Evolutionary conservation across 805 yeast species (phyloP), one percentile per base, ranked within the genome.

Genomic region (Ogataea paraovalis): DNA sequence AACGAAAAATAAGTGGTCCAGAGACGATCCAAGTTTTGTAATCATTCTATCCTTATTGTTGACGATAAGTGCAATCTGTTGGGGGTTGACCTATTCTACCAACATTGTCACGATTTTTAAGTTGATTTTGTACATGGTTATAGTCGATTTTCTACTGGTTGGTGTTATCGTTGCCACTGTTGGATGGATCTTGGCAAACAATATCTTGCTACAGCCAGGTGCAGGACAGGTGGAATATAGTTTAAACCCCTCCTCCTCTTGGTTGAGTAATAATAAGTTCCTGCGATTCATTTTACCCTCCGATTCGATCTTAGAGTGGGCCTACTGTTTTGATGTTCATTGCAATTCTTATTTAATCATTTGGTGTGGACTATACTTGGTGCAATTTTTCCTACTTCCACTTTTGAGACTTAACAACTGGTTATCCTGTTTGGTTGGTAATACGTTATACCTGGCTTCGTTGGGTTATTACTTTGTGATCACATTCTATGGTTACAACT

Each of bases 21-120:
- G 97, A 53, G 97, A 91, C 65, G 97, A 90, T 65, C 97, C 97
- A 0, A 83, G 94, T 23, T 90, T 91, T 60, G 80, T 87, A 51
- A 76, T 91, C 28, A 69, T 91, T 37, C 70, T 90, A 44, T 76
- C 86, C n/a, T 70, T 73, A 2, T 76, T 90, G 49, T 68, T 91
- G 23, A 73, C 80, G 1, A 63, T 87, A 3, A 81, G 91, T 51
- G 96, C 97, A 0, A 60, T 91, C 20, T 94, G 89, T 1, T 90
- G 97, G 97, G 96, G 97, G 3, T 66, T 87, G 42, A 86, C 89
- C 1, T 90, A 87, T 62, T 76, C 87, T 2, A 85, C 89, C 3
- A 73, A 78, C 3, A 52, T 86, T 6, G 48, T 75, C 21, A 83
- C 85, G 13, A 79, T 87, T 18, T 50, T 87, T 49, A 79, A 77